Base-by-base conservation (phyloP, 2,329 filamentous ascomycete species). In the Pleochaeta shiraiana region DNA sequence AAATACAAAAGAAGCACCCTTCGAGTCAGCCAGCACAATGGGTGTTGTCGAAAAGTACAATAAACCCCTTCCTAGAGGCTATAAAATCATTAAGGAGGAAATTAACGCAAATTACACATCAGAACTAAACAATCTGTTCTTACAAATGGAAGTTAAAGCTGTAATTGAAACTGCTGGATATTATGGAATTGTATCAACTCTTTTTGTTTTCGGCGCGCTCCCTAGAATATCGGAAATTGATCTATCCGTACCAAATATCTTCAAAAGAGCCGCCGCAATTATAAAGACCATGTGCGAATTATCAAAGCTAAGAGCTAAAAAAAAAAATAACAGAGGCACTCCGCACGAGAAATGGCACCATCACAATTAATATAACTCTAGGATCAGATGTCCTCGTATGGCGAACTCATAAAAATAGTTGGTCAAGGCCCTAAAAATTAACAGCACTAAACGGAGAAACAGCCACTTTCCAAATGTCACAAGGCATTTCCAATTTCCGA, bases 361-460 rank as follows among this genome's bases (percentile, higher is more conserved):
- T 39, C 16, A 39, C 14, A 50, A 50, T 9, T 24, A 24, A 28
- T 55, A 55, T 6, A 55, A 9, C 30, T 24, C 57, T 65, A n/a
- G 64, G 64, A 7, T 65, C 59, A 1, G 6, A 64, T 7, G 63
- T 65, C 6, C 47, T 66, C 1, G 61, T 64, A 9, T 66, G 61
- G 62, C 57, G 65, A 57, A 50, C 62, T 43, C 31, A 62, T 62
- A n/a, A 6, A 9, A 62, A 62, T 26, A 62, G 30, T 33, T 64
- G 43, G 45, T 24, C 33, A 24, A 47, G 63, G 6, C 47, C 47
- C 24, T 64, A 64, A 28, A 57, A 64, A 26, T 47, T 64, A 24
- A 14, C 57, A 45, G 45, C 63, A 21, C 19, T 55, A 21, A 19
- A 24, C 24, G 30, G 33, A 11, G 45, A 64, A 39, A 39, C 28